A percentile compares a stretch with the other conserved stretches of the same genome.
phyloP scores from a whole-genome alignment of 1,284 basidiomycete genomes.

The Agaricales sp. region DNA sequence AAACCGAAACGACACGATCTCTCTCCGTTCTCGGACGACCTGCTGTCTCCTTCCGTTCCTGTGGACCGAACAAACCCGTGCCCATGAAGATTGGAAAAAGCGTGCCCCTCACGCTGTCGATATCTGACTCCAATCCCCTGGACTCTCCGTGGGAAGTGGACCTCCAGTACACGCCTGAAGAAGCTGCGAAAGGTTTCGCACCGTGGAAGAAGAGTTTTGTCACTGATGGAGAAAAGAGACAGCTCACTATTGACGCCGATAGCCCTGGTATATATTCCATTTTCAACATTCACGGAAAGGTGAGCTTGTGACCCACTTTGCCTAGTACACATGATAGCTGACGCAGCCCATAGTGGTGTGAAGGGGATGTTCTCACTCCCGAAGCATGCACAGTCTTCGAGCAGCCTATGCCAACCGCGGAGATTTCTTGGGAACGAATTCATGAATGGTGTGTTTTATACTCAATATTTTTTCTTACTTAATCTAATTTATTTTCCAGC shows the following conservation, averaged over 20 bases:
- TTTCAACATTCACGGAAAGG: slow-evolving; percentile 59
- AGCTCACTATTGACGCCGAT: slow-evolving; percentile 40
- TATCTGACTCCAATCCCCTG: slow-evolving; percentile 40
- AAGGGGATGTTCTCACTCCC: slow-evolving; percentile 75
- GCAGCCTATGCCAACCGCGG: slow-evolving; percentile 66
- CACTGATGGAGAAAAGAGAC: slow-evolving; percentile 34
- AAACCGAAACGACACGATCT: slow-evolving; percentile 36
- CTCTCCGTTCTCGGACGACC: slow-evolving; percentile 74
- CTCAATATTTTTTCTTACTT: neutral
- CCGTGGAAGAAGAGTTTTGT: slow-evolving; percentile 54
- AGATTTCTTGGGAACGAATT: slow-evolving; percentile 85
- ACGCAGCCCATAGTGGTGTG: slow-evolving; percentile 44
- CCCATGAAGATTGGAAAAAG: slow-evolving; percentile 68
- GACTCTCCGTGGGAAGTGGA: slow-evolving; percentile 63
- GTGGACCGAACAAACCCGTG: slow-evolving; percentile 63
- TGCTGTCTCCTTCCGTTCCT: slow-evolving; percentile 63
- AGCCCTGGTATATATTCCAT: slow-evolving; percentile 82
- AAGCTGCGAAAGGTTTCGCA: slow-evolving; percentile 25
- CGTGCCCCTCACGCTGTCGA: slow-evolving; percentile 37
- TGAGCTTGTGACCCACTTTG: slow-evolving; percentile 17
- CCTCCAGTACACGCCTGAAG: slow-evolving; percentile 43
- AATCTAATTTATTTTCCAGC: slow-evolving; percentile 39
- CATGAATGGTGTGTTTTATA: slow-evolving; percentile 76
- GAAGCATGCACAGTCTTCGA: slow-evolving; percentile 69
- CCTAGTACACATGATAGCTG: no score